Evolutionary conservation across 345 rosid genomes (phyloP).

Genomic region (Cardamine resedifolia): DNA sequence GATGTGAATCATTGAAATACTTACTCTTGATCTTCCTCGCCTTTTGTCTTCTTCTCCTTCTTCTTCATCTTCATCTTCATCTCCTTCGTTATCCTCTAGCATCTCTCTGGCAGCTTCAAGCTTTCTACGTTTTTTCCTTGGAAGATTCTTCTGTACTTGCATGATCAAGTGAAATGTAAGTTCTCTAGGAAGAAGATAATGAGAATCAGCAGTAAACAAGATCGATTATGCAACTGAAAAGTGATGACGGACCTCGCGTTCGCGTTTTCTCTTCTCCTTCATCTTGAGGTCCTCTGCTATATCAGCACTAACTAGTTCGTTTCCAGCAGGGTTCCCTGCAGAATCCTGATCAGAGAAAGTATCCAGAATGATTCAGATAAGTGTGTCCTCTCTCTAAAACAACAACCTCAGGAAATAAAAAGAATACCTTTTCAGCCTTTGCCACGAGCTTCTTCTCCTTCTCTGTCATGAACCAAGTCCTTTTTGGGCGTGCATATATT

Average conservation of each 20-base stretch:
- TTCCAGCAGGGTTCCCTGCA: conserved; percentile 51
- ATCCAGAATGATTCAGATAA: conserved; percentile 22
- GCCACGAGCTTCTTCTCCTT: conserved; percentile 82
- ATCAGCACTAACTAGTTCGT: conserved; percentile 72
- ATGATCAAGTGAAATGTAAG: conserved; percentile 22
- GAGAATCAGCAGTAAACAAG: background rate
- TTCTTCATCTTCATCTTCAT: conserved; percentile 61
- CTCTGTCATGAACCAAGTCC: conserved; percentile 88
- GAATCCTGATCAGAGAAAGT: conserved; percentile 50
- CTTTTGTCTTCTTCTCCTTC: conserved; percentile 31
- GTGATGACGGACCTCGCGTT: conserved; percentile 62
- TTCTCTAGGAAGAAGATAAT: background rate
- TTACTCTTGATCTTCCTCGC: conserved; percentile 44
- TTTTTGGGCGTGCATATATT: conserved; percentile 85
- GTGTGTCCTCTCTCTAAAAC: background rate
- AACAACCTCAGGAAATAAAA: background rate
- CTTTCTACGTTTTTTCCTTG: conserved; percentile 82
- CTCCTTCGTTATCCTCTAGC: conserved; percentile 67
- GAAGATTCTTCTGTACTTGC: conserved; percentile 75
- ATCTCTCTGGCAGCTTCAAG: conserved; percentile 96
- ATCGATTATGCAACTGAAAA: conserved; percentile 24
- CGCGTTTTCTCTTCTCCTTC: conserved; percentile 92
- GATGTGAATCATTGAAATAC: conserved; percentile 18
- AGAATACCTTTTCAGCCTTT: conserved; percentile 60
- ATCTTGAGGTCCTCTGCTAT: conserved; percentile 84